phyloP scores from a whole-genome alignment of 1,139 yeast genomes.

The Kodamaea ohmeri region DNA sequence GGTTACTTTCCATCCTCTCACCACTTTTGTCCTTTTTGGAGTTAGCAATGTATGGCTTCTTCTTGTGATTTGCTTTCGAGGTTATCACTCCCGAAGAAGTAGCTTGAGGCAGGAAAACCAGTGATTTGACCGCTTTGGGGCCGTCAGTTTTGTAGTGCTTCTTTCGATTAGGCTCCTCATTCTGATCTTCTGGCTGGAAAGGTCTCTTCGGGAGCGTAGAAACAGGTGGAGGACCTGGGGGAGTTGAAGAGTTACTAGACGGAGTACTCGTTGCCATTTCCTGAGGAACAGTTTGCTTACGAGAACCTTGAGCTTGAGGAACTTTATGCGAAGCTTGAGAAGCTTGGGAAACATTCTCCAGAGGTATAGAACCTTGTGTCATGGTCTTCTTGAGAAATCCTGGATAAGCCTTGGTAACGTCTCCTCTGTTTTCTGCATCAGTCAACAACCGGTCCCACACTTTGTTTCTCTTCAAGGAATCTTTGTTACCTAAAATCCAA shows the following conservation, averaged over 20 bases:
- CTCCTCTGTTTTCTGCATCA: constrained; percentile 56
- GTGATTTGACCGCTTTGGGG: background rate
- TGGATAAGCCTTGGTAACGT: constrained; percentile 33
- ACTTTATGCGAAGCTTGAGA: no score
- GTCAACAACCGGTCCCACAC: constrained; percentile 67
- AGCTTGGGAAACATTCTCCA: no score
- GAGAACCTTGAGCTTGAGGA: no score
- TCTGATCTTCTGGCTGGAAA: no score
- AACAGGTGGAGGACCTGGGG: no score
- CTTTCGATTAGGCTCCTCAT: background rate
- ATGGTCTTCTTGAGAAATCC: constrained; percentile 30
- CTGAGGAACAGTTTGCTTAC: no score
- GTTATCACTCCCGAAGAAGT: background rate
- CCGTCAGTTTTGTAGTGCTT: background rate
- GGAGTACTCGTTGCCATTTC: no score
- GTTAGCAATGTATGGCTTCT: constrained; percentile 10
- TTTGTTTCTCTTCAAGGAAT: constrained; percentile 57
- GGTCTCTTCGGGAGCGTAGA: no score
- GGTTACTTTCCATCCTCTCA: background rate
- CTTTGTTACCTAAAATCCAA: constrained; percentile 85
- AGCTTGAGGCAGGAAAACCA: background rate
- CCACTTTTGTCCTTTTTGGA: background rate
- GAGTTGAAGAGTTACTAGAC: no score
- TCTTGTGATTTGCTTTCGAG: background rate
- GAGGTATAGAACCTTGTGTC: no score